Conservation (phyloP, 2,329 filamentous ascomycete species). For the Calcarisporium arbuscula region DNA sequence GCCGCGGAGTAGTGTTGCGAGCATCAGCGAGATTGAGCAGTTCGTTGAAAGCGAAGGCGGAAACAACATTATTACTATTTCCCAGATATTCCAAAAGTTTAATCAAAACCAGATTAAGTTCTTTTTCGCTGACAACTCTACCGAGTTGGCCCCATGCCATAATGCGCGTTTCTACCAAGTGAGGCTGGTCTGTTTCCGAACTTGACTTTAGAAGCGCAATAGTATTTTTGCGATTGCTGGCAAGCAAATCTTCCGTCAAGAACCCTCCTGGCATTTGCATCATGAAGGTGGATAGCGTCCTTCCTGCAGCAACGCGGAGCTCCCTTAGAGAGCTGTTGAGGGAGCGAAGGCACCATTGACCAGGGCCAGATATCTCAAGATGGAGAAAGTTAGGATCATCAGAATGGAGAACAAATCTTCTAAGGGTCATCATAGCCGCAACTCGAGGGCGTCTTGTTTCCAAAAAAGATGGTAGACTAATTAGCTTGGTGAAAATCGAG, state of each 20-base stretch:
- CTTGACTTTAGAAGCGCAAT: constrained; percentile 67
- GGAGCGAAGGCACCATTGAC: constrained; percentile 75
- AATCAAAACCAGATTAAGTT: constrained; percentile 79
- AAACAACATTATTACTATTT: constrained; percentile 71
- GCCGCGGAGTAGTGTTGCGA: constrained; percentile 54
- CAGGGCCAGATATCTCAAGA: constrained; percentile 60
- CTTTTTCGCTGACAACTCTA: constrained; percentile 68
- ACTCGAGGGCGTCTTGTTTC: constrained; percentile 58
- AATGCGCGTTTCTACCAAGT: constrained; percentile 76
- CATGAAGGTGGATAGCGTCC: constrained; percentile 62
- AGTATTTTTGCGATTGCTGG: constrained; percentile 54
- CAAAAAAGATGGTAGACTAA: constrained; percentile 38
- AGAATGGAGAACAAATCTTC: constrained; percentile 63
- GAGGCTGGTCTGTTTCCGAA: constrained; percentile 60
- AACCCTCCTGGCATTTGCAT: constrained; percentile 17
- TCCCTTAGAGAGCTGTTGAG: constrained; percentile 81
- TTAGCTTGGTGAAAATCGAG: constrained; percentile 38
- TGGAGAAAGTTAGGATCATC: constrained; percentile 53
- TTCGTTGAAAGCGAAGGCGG: constrained; percentile 77
- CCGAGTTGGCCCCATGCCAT: constrained; percentile 83
- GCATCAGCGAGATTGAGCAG: constrained; percentile 65
- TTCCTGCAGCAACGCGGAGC: constrained; percentile 71
- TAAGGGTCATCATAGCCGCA: constrained; percentile 64
- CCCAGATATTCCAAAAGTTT: constrained; percentile 83
- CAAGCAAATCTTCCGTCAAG: constrained; percentile 18